Conservation (phyloP, 495 filamentous ascomycete genomes). For the Hypoxylon cercidicola region DNA sequence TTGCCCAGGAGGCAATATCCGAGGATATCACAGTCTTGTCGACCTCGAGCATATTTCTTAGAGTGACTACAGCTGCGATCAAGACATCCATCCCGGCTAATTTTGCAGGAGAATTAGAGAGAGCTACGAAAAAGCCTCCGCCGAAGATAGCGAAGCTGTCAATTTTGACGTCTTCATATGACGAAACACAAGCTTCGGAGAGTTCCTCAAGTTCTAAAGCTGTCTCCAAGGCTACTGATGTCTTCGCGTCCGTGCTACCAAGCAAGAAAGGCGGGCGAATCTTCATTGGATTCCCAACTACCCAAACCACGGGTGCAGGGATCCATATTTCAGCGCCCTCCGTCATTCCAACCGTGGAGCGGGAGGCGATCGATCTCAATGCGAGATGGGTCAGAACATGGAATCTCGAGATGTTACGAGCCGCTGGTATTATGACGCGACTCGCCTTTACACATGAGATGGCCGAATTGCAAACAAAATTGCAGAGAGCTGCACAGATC, state of each 20-base stretch:
- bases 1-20: slow-evolving; percentile 63
- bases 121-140: slow-evolving; percentile 96
- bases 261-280: slow-evolving; percentile 84
- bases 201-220: slow-evolving; percentile 51
- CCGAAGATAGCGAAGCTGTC: slow-evolving; percentile 86
- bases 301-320: slow-evolving; percentile 92
- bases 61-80: slow-evolving; percentile 86
- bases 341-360: slow-evolving; percentile 97
- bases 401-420: slow-evolving; percentile 95
- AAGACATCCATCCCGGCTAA: slow-evolving; percentile 70
- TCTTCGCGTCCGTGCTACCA: slow-evolving; percentile 91
- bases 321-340: slow-evolving; percentile 99
- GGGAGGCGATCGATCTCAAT: slow-evolving; percentile 96
- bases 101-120: slow-evolving; percentile 87
- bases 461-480: slow-evolving; percentile 71
- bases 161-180: slow-evolving; percentile 89
- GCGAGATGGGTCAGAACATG: slow-evolving; percentile 91
- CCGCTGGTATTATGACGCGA: slow-evolving; percentile 88
- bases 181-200: slow-evolving; percentile 76
- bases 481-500: slow-evolving; percentile 55
- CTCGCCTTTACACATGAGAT: slow-evolving; percentile 90
- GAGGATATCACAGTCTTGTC: slow-evolving; percentile 74
- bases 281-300: slow-evolving; percentile 97
- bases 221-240: slow-evolving; percentile 69
- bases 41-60: slow-evolving; percentile 83